These are phyloP conservation scores for Aspergillus sp. DNA, from an alignment of 2,329 filamentous ascomycete species.

Conservation along the genomic window DNA sequence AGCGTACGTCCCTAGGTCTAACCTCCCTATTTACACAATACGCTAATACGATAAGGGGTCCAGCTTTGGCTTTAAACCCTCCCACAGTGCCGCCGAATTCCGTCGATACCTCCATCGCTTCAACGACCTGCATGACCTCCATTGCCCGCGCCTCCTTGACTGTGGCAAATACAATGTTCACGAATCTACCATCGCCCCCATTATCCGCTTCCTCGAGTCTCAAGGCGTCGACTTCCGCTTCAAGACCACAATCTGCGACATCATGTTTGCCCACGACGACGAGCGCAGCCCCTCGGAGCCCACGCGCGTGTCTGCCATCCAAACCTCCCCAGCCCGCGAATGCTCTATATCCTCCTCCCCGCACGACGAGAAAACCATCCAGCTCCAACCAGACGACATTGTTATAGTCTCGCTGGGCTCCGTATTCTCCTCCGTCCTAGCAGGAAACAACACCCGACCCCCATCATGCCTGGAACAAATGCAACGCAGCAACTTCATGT, in stretches of 20 bases:
- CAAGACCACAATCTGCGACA: slow-evolving; percentile 26
- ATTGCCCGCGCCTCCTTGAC: slow-evolving; percentile 21
- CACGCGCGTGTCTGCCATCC: background rate
- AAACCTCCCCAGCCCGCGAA: background rate
- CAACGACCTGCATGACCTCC: slow-evolving; percentile 22
- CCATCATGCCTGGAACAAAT: slow-evolving; percentile 21
- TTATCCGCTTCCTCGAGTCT: slow-evolving; percentile 24
- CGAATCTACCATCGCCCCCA: slow-evolving; percentile 25
- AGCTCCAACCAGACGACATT: slow-evolving; percentile 33
- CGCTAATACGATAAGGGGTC: too few relatives aligned
- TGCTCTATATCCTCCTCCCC: background rate
- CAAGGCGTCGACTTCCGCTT: slow-evolving; percentile 29
- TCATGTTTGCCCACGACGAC: slow-evolving; percentile 17
- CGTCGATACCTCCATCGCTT: slow-evolving; percentile 24
- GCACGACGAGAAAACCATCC: slow-evolving; percentile 17
- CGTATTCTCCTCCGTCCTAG: slow-evolving; percentile 36
- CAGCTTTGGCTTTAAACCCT: slow-evolving; percentile 30
- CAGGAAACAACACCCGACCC: slow-evolving; percentile 32
- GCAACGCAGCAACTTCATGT: too few relatives aligned
- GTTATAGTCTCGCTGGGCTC: slow-evolving; percentile 44
- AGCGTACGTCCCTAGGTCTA: slow-evolving; percentile 10
- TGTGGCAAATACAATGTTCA: slow-evolving; percentile 24
- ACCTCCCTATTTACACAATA: too few relatives aligned
- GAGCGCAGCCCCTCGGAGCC: background rate
- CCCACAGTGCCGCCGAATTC: slow-evolving; percentile 32